Evolutionary conservation across 805 yeast species (phyloP), one percentile per base, ranked within the genome.

Genomic region (Starmerella vitae): DNA sequence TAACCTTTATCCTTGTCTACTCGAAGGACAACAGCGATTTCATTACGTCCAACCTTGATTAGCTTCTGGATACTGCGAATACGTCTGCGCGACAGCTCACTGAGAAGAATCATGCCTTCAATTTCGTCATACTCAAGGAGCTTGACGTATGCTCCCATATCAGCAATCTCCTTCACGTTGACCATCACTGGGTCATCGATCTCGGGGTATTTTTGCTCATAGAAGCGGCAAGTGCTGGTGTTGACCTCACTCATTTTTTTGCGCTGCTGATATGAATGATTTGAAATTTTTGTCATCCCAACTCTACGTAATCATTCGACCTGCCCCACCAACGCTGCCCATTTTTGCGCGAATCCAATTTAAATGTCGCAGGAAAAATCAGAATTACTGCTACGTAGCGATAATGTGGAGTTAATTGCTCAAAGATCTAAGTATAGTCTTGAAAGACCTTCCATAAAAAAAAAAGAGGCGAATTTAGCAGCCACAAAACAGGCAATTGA

Each of bases 161-260:
- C 98, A 51, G 97, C 98, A 54, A 91, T 91, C 45, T 60, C 64
- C 56, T 60, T 60, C 46, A 91, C 98, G 64, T 91, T 91, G 59
- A 91, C 98, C 93, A 91, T 88, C 49, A 91, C 97, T 52, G 91
- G 93, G 62, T 91, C 98, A 53, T 91, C 98, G 56, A 91, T 94
- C 65, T 91, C 98, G 44, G 98, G 98, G 68, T 77, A 91, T 64
- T 86, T 88, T 74, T 86, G 91, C 65, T 88, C 98, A 62, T 91
- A 91, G 66, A 80, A 91, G 67, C 98, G 79, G 69, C 95, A 86
- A 62, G 82, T 78, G 34, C 94, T 77, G 29, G 64, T 60, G 50
- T 60, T 60, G 40, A 60, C 55, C 38, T 49, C 55, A 38, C 48
- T 41, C 52, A 46, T 50, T 20, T 30, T 37, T 24, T 25, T 7